A percentile compares a stretch with the other conserved stretches of the same genome.
phyloP scores from a whole-genome alignment of 345 rosid species.

The Geranium rotundifolium region DNA sequence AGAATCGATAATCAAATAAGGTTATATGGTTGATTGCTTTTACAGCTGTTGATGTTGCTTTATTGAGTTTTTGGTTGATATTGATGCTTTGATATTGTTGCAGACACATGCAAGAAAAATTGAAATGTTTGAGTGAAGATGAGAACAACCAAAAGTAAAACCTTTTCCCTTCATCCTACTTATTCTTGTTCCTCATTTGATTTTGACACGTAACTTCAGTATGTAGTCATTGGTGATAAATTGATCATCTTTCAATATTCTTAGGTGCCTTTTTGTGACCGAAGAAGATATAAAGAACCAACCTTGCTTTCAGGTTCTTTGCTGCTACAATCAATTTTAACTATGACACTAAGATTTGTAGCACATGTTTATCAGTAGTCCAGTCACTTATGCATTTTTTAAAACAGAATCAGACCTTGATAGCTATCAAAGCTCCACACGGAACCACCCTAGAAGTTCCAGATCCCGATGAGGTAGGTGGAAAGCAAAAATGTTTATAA shows the following conservation, averaged over 20 bases:
- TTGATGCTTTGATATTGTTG: constrained; percentile 27
- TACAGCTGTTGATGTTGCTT: constrained; percentile 7
- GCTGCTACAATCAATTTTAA: constrained; percentile 2
- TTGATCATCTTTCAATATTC: constrained; percentile 15
- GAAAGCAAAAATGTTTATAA: constrained; percentile 3
- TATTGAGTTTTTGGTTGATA: constrained; percentile 15
- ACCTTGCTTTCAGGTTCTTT: constrained; percentile 58
- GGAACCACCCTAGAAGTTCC: constrained; percentile 97
- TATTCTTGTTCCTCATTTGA: neutral
- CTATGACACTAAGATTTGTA: neutral
- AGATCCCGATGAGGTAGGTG: constrained; percentile 84
- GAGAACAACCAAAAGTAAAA: constrained; percentile 67
- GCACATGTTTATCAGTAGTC: constrained; percentile 4
- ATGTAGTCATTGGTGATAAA: neutral
- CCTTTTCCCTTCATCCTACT: constrained; percentile 6
- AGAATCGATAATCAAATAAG: constrained; percentile 72
- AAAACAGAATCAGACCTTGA: constrained; percentile 81
- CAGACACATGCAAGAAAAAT: constrained; percentile 75
- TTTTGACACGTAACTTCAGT: neutral
- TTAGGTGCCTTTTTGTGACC: constrained; percentile 85
- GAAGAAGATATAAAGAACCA: constrained; percentile 82
- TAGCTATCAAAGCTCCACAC: constrained; percentile 96
- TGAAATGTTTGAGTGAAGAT: constrained; percentile 70
- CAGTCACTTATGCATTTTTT: constrained; percentile 11
- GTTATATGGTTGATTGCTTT: constrained; percentile 28